Percentiles rank a stretch among this genome's conserved stretches.
Evolutionary conservation across 805 yeast species (phyloP).

Genomic region (Kurtzmaniella cleridarum): DNA sequence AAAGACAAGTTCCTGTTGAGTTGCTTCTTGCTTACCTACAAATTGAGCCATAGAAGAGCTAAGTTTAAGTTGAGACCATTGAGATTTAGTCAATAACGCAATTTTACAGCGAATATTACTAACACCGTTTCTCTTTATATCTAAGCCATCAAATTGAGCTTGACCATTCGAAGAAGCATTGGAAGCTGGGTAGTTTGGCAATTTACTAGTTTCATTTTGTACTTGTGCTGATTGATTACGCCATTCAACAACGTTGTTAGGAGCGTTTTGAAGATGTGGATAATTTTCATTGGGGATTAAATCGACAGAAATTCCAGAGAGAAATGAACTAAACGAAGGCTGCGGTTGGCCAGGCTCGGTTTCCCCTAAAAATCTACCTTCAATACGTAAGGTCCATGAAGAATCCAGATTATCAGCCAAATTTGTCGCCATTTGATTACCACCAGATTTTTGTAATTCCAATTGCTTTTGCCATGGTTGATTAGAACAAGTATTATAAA

Average conservation of each 20-base stretch:
- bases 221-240: slow-evolving; percentile 51
- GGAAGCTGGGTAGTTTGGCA: slow-evolving; percentile 7
- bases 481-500: slow-evolving; percentile 76
- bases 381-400: slow-evolving; percentile 81
- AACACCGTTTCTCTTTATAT: slow-evolving; percentile 73
- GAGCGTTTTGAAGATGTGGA: slow-evolving; percentile 25
- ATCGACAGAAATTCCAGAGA: slow-evolving; percentile 83
- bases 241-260: slow-evolving; percentile 73
- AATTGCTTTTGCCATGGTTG: slow-evolving; percentile 72
- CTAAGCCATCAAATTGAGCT: slow-evolving; percentile 74
- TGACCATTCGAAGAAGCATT: slow-evolving; percentile 12
- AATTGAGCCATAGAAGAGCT: slow-evolving; percentile 61
- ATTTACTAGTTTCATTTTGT: slow-evolving; percentile 21
- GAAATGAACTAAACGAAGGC: slow-evolving; percentile 69
- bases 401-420: slow-evolving; percentile 32
- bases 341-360: slow-evolving; percentile 35
- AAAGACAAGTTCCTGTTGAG: slow-evolving; percentile 81
- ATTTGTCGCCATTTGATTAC: slow-evolving; percentile 6
- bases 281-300: slow-evolving; percentile 41
- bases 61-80: slow-evolving; percentile 60
- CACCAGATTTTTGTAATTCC: slow-evolving; percentile 11
- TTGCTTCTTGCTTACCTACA: slow-evolving; percentile 70
- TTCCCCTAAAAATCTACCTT: slow-evolving; percentile 70
- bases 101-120: slow-evolving; percentile 56
- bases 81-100: slow-evolving; percentile 69